phyloP scores from a whole-genome alignment of 768 basidiomycete genomes.

The Termitomyces sp. region DNA sequence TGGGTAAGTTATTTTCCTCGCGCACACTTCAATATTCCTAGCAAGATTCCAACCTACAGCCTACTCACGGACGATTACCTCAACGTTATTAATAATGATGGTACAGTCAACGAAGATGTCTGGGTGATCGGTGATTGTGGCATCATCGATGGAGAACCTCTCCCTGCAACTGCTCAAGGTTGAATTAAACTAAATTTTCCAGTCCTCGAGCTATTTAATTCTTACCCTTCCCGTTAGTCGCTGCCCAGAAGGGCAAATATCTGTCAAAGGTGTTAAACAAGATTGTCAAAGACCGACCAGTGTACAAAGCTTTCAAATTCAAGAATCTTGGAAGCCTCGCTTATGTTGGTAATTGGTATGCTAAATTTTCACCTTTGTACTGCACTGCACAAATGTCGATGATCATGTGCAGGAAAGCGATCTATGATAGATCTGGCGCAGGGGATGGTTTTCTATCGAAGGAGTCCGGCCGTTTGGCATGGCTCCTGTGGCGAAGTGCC shows the following conservation, averaged over 20 bases:
- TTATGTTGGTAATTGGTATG: constrained; percentile 74
- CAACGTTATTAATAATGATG: constrained; percentile 55
- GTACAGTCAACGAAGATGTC: constrained; percentile 58
- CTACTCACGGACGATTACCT: constrained; percentile 52
- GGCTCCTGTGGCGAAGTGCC: constrained; percentile 78
- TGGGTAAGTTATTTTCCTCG: constrained; percentile 32
- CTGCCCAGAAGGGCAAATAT: constrained; percentile 73
- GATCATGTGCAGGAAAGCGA: constrained; percentile 56
- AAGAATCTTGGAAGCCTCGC: constrained; percentile 73
- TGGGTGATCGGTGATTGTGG: constrained; percentile 84
- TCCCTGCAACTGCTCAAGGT: constrained; percentile 89
- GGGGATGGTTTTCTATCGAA: constrained; percentile 49
- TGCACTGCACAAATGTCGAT: constrained; percentile 1
- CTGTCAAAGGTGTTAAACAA: constrained; percentile 64
- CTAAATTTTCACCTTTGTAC: background rate
- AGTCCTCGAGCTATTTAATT: constrained; percentile 11
- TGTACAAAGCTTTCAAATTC: constrained; percentile 60
- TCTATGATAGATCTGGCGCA: constrained; percentile 63
- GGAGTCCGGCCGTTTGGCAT: constrained; percentile 66
- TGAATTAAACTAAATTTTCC: constrained; percentile 4
- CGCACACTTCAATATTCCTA: background rate
- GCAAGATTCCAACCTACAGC: constrained; percentile 14
- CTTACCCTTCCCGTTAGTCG: constrained; percentile 40
- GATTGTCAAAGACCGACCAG: constrained; percentile 46
- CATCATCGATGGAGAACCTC: constrained; percentile 46